Evolutionary conservation across 2,329 filamentous ascomycete genomes (phyloP), one percentile per base, ranked within the genome.

Genomic region (Aspergillus sp.): DNA sequence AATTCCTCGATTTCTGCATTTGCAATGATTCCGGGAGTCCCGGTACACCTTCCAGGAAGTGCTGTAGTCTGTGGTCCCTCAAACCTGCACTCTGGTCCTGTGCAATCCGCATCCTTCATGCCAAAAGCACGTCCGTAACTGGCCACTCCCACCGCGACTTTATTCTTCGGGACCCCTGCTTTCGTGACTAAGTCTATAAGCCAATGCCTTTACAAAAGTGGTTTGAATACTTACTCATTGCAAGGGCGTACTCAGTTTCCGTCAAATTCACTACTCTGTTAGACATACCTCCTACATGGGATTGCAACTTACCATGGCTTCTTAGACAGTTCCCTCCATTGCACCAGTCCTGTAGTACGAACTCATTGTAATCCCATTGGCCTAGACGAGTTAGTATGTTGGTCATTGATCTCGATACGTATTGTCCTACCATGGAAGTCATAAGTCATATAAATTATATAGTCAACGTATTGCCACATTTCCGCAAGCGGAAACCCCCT

Each of bases 381-480:
- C 56, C 56, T 58, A 9, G 1, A 14, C 17, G 4, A 21, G 4
- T 54, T 14, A 52, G 48, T 27, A 5, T n/a, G 1, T 9, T n/a
- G 11, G 14, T 46, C n/a, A 44, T 7, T 23, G 23, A 23, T 12
- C 11, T 14, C 4, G n/a, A 19, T 7, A 39, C 0, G 2, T 7
- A 21, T 7, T 3, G 6, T 8, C 39, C 21, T 31, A 41, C 65
- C 65, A 45, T 68, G 65, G 3, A 76, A 61, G 52, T 76, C 74
- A 56, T 77, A 78, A 0, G 73, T 75, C 75, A 77, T 77, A 57
- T 66, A 74, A 21, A 74, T 60, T 15, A 73, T 64, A 54, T 74
- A 76, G 55, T 72, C 69, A 6, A 73, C 58, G 0, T 67, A 55
- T 1, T 59, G 25, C 23, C 33, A 45, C 3, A 75, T 74, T 1